Evolutionary conservation across 2,329 filamentous ascomycete species (phyloP).

Genomic region (Scleromitrula shiraiana): DNA sequence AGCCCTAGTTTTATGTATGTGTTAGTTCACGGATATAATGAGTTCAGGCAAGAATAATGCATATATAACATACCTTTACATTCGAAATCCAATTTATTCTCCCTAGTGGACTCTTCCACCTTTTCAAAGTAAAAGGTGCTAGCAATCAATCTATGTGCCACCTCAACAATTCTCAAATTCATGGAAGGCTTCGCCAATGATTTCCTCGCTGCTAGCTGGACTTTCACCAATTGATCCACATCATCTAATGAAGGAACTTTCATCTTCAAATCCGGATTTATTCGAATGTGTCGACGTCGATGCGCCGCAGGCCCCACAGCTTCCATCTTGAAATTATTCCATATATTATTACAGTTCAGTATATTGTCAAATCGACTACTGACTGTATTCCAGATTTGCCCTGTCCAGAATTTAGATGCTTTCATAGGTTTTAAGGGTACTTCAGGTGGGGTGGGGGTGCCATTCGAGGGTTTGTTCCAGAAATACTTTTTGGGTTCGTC

Average conservation of each 20-base stretch:
- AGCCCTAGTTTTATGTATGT: neutral
- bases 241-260: slow-evolving; percentile 10
- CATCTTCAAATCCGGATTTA: slow-evolving; percentile 8
- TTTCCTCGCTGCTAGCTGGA: neutral
- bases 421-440: neutral
- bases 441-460: neutral
- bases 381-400: slow-evolving; percentile 2
- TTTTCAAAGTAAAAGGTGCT: slow-evolving; percentile 18
- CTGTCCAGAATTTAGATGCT: neutral
- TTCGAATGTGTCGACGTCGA: slow-evolving; percentile 2
- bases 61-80: neutral
- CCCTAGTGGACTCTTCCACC: neutral
- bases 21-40: too few species aligned
- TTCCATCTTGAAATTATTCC: slow-evolving; percentile 17
- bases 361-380: slow-evolving; percentile 12
- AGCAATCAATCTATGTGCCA: slow-evolving; percentile 15
- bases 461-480: neutral
- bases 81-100: neutral
- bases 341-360: slow-evolving; percentile 12
- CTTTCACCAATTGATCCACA: neutral
- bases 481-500: neutral
- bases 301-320: neutral
- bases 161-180: neutral
- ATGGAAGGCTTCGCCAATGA: neutral
- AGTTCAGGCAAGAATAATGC: too few species aligned